Base-by-base conservation (phyloP, 768 basidiomycete species). In the Suillus luteus region DNA sequence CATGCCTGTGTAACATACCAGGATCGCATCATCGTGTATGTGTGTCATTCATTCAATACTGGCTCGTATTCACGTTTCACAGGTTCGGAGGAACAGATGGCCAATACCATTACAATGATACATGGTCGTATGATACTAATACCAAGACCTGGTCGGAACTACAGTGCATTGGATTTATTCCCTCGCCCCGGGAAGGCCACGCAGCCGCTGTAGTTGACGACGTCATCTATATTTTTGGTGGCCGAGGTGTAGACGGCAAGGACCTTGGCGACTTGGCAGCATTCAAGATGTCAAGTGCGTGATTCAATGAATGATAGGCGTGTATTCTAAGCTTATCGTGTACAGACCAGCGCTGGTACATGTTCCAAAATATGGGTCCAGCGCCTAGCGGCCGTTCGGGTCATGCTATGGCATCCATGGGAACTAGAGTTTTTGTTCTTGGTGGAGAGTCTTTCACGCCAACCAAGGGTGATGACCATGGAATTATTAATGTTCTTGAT, bases 281-380 rank as follows among this genome's bases (percentile, higher is more conserved):
- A 2, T 99, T 99, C 83, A 98, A 96, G 78, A 88, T 99, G 64
- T 89, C 94, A 11, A 99, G 96, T 99, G 68, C 72, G 96, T 85
- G 27, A 22, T 51, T 59, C 44, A 19, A 5, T 51, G 46, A 35
- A 44, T 40, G 59, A 1, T 19, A 58, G 67, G 59, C 35, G 48
- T 65, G 11, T 19, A 40, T 43, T 54, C 65, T 74, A 61, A 75
- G 61, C 7, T 35, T 64, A 2, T 15, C 61, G 55, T 19, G 4
- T 59, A 37, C 73, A 98, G 96, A 95, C 76, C 93, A 95, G 72
- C 85, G 97, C 69, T 99, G 97, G 97, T 99, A 96, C 79, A 99
- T 96, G 94, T 99, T 99, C 81, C 95, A 98, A 77, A 97, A 98
- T 73, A 99, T 99, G 97, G 97, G 97, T 0, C 96, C 96, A 19